Base-by-base conservation (phyloP, 1,139 yeast genomes). In the Pichia norvegensis region DNA sequence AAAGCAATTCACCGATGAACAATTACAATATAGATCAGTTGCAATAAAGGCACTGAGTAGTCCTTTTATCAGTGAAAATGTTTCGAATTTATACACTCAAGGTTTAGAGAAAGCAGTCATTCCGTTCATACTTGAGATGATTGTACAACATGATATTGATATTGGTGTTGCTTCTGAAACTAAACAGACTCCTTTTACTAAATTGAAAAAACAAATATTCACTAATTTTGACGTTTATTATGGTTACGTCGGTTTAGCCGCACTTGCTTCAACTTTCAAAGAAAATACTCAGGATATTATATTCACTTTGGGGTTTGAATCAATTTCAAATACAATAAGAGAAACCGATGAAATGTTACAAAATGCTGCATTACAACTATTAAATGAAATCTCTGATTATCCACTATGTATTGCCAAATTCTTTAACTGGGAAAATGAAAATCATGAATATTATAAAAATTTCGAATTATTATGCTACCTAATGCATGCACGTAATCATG, bases 381-480 rank as follows among this genome's bases (percentile, higher is more conserved):
- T 77, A 4, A 65, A 73, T 17, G 77, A 76, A 54, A 56, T 78
- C 38, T 67, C 73, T 5, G 52, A 58, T 23, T 68, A 68, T 38
- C 81, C 82, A 0, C 42, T 59, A 2, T 61, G 78, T 56, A 59
- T 73, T 36, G 75, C 70, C 3, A 73, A 73, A 53, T 73, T 77
- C 51, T 78, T 77, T 62, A 73, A 77, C 51, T 54, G 70, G 46
- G 38, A 42, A 9, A 31, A 36, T 1, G 37, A 36, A 14, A 19
- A 25, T 9, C 53, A 56, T 41, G 41, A 44, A 3, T 53, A 56
- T 40, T 55, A 50, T 38, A 63, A 63, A 39, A 59, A 78, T 51
- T 66, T 74, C 42, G 57, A 60, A 3, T 55, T 71, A 1, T 17
- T 51, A 8, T 42, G 43, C 27, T 29, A 43, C 31, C 41, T 48